Evolutionary conservation across 2,329 filamentous ascomycete species (phyloP).

Genomic region (Gremmenia infestans): DNA sequence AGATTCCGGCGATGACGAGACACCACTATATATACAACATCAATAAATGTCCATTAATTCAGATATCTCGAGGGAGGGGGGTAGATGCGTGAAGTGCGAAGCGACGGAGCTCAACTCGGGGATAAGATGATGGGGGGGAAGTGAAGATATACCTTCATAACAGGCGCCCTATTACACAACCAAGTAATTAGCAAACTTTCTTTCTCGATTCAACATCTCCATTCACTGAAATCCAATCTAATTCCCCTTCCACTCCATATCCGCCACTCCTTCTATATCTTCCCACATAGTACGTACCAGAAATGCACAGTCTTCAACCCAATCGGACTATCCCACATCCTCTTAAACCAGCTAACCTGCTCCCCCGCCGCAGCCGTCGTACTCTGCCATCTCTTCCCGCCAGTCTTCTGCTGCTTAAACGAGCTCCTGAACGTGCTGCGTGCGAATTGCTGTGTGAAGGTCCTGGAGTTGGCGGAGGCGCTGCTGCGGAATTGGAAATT

Average conservation of each 20-base stretch:
- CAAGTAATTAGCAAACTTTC: slow-evolving; percentile 14
- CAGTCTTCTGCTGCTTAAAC: slow-evolving; percentile 23
- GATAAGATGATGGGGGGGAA: not conserved
- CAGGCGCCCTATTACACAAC: slow-evolving; percentile 63
- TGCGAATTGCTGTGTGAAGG: slow-evolving; percentile 48
- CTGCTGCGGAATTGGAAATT: slow-evolving; percentile 18
- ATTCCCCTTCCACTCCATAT: not conserved
- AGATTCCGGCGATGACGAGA: slow-evolving; percentile 85
- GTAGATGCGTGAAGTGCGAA: not conserved
- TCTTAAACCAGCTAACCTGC: slow-evolving; percentile 57
- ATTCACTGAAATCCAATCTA: no score
- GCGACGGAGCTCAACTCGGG: not conserved
- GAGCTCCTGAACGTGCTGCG: slow-evolving; percentile 38
- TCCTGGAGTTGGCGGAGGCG: slow-evolving; percentile 20
- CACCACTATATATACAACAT: slow-evolving; percentile 59
- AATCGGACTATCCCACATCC: slow-evolving; percentile 77
- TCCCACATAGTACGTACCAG: slow-evolving; percentile 56
- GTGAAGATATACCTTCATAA: slow-evolving; percentile 68
- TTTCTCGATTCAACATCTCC: not conserved
- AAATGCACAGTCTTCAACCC: slow-evolving; percentile 95
- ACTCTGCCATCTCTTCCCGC: slow-evolving; percentile 64
- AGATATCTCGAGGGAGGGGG: not conserved
- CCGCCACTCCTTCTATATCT: not conserved
- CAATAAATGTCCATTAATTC: not conserved
- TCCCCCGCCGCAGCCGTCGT: slow-evolving; percentile 48